phyloP scores from a whole-genome alignment of 345 rosid species.

The Eucalyptus pauciflora region DNA sequence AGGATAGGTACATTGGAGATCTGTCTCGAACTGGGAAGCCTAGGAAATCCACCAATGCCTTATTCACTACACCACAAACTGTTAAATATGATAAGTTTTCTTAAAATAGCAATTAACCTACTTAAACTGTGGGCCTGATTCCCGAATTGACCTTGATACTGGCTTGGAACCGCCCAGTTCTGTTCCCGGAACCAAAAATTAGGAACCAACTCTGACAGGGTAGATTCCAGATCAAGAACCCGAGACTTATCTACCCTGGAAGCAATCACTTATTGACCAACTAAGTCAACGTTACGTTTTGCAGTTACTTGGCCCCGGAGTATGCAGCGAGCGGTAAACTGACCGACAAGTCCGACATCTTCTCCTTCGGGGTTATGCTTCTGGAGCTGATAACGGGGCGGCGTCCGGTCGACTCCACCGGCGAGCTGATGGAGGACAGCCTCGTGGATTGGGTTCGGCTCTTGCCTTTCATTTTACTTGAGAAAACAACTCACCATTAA shows the following conservation, averaged over 20 bases:
- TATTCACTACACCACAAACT: neutral
- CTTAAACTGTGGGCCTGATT: neutral
- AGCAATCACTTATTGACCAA: neutral
- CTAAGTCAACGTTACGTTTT: neutral
- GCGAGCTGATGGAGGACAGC: conserved; percentile 61
- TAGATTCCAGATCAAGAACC: neutral
- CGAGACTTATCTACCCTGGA: neutral
- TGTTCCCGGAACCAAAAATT: neutral
- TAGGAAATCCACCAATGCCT: neutral
- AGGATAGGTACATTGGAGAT: neutral
- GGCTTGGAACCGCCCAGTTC: neutral
- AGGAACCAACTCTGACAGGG: neutral
- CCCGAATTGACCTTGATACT: neutral
- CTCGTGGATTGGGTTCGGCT: conserved; percentile 82
- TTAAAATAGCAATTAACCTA: neutral
- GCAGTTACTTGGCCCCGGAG: conserved; percentile 91
- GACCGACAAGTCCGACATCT: conserved; percentile 86
- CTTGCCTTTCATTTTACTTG: neutral
- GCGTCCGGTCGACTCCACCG: conserved; percentile 44
- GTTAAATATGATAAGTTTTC: neutral
- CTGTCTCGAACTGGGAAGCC: neutral
- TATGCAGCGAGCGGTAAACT: conserved; percentile 86
- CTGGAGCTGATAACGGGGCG: conserved; percentile 80
- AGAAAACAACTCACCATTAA: neutral
- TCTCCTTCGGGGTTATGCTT: conserved; percentile 86